phyloP scores from a whole-genome alignment of 2,329 filamentous ascomycete genomes.

The Thelonectria olida region DNA sequence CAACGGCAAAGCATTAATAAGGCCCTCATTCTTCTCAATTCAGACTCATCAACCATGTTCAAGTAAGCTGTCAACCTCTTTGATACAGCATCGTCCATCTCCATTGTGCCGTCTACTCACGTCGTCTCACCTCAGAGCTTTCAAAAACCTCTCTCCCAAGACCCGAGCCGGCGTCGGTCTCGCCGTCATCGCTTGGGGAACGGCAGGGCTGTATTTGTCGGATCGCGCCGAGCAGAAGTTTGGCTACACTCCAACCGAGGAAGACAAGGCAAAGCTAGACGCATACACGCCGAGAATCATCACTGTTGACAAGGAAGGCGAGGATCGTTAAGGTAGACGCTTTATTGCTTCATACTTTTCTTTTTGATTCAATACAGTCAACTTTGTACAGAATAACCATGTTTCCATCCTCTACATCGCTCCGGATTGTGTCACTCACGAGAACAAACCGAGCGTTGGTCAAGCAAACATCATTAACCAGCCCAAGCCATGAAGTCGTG shows the following conservation, averaged over 20 bases:
- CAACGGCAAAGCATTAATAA: neutral
- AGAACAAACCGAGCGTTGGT: slow-evolving; percentile 20
- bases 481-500: slow-evolving; percentile 47
- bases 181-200: slow-evolving; percentile 80
- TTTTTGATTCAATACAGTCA: neutral
- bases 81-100: neutral
- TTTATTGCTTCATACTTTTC: slow-evolving; percentile 3
- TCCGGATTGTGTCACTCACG: slow-evolving; percentile 21
- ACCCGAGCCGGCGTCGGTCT: slow-evolving; percentile 77
- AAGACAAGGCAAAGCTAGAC: slow-evolving; percentile 75
- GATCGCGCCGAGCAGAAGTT: slow-evolving; percentile 78
- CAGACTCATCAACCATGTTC: slow-evolving; percentile 28
- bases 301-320: slow-evolving; percentile 59
- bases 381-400: neutral
- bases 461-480: slow-evolving; percentile 46
- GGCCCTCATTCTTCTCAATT: neutral
- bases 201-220: slow-evolving; percentile 75
- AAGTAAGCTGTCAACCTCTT: slow-evolving; percentile 20
- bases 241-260: slow-evolving; percentile 75
- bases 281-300: slow-evolving; percentile 70
- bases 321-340: neutral
- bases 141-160: slow-evolving; percentile 75
- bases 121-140: slow-evolving; percentile 60
- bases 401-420: slow-evolving; percentile 19
- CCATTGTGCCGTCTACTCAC: neutral